These are phyloP conservation scores for Coniochaeta sp. DNA, from an alignment of 2,329 filamentous ascomycete species.

Conservation along the genomic window DNA sequence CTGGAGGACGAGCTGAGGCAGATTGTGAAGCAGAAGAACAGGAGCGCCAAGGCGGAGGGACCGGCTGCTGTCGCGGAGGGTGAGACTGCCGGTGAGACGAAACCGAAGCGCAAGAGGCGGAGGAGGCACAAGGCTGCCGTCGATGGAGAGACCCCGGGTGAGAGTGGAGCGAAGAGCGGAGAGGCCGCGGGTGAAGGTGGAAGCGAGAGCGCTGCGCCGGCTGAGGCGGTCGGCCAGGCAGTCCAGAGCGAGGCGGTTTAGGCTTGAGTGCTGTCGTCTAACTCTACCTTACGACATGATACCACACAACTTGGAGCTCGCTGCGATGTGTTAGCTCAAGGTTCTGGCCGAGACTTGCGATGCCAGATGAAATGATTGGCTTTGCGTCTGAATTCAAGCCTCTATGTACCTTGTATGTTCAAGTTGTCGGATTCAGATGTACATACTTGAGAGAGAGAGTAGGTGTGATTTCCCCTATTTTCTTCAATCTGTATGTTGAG, in stretches of 20 bases:
- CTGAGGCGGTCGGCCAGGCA: background rate
- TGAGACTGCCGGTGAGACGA: slow-evolving; percentile 29
- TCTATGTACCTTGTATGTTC: no score
- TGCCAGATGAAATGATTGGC: background rate
- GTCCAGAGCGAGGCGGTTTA: background rate
- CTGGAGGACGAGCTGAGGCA: background rate
- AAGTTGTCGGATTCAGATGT: no score
- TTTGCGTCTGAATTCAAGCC: background rate
- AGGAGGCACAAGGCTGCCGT: slow-evolving; percentile 13
- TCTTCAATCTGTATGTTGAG: no score
- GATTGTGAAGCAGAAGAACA: background rate
- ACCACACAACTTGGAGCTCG: background rate
- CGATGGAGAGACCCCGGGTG: slow-evolving; percentile 4
- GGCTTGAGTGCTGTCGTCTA: background rate
- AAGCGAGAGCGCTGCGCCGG: background rate
- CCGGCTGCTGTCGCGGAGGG: slow-evolving; percentile 9
- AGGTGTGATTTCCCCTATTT: no score
- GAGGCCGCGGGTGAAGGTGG: slow-evolving; percentile 3
- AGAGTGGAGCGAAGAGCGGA: background rate
- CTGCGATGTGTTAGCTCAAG: background rate
- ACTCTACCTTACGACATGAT: background rate
- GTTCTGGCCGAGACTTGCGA: background rate
- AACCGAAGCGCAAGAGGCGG: slow-evolving; percentile 17
- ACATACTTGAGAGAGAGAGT: no score
- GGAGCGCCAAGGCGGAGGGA: slow-evolving; percentile 10